Base-by-base conservation (phyloP, 2,329 filamentous ascomycete genomes). In the Trichoderma sp. region DNA sequence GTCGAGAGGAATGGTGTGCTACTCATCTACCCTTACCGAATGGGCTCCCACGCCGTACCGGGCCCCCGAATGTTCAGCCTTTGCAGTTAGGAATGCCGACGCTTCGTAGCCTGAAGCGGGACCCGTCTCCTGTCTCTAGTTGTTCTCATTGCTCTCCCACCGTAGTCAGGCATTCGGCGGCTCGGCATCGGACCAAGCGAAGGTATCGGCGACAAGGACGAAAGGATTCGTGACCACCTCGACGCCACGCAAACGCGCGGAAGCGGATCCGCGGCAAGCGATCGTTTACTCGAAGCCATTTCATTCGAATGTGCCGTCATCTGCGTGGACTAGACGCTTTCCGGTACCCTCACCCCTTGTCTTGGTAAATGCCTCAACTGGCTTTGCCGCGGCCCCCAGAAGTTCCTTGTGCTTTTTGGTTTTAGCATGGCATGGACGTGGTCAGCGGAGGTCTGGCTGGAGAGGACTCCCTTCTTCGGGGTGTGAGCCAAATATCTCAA, bases 231-330 rank as follows among this genome's bases (percentile, higher is more conserved):
- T n/a, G 24, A 14, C 56, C 53, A 14, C 59, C 53, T 38, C 41
- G 35, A 29, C 56, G 66, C 72, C 53, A 75, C 50, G 11, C 75
- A 74, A 27, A 74, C 75, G 71, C 75, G 75, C 71, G 71, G 50
- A 59, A 76, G 75, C 76, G 74, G 74, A 77, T 74, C 73, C 76
- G 76, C 76, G 67, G 66, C 74, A 75, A 77, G 76, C 76, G 74
- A 77, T 75, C 64, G 65, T 74, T 50, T 73, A 63, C 68, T 50
- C 18, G 14, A 53, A 50, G 68, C 21, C 27, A 31, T 35, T 63
- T 50, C 18, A 31, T 18, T 63, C 33, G 31, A 21, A 63, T 45
- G 38, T 35, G 68, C 68, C 56, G 68, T 72, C 69, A 56, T 72
- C 24, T 53, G 21, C 33, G 7, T 38, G 35, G 38, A 45, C 59